Evolutionary conservation across 1,139 yeast genomes (phyloP), one percentile per base, ranked within the genome.

Genomic region (Wickerhamiella pararugosa): DNA sequence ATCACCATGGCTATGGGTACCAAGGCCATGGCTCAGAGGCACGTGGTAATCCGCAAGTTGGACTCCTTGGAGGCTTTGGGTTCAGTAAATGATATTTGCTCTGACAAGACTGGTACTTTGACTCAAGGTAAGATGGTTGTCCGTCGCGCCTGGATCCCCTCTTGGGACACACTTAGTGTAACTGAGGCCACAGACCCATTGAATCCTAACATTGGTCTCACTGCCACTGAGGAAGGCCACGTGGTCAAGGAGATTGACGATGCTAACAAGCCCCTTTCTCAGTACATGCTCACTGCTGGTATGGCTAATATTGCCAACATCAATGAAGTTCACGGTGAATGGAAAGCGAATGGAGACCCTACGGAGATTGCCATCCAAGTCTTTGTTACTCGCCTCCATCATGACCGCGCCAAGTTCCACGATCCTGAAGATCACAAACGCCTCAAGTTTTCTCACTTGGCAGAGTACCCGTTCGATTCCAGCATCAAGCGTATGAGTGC

Each of bases 1-100:
- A 80, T 81, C 48, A 80, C 92, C 4, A 80, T 81, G 90, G 87
- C 92, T 6, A 79, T 79, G 47, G 92, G 92, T 25, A 81, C 92
- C 32, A 79, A 77, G 52, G 79, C 75, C 10, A 81, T 81, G 92
- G 79, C 76, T 34, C 60, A 63, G 39, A 71, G 78, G 53, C 66
- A 79, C 54, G 92, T 81, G 32, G 76, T 81, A 60, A 86, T 81
- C 15, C 69, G 92, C 54, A 80, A 78, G 53, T 67, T 81, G 46
- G 90, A 80, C 55, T 79, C 92, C 2, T 66, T 80, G 39, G 92
- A 80, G 57, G 86, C 86, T 26, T 66, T 80, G 37, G 92, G 92
- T 26, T 80, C 87, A 28, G 79, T 80, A 45, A 76, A 78, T 56
- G 87, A 79, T 54, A 79, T 80, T 53, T 80, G 92, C 60, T 79